Conservation (phyloP, 2,329 filamentous ascomycete genomes). For the Colletotrichum lupini region DNA sequence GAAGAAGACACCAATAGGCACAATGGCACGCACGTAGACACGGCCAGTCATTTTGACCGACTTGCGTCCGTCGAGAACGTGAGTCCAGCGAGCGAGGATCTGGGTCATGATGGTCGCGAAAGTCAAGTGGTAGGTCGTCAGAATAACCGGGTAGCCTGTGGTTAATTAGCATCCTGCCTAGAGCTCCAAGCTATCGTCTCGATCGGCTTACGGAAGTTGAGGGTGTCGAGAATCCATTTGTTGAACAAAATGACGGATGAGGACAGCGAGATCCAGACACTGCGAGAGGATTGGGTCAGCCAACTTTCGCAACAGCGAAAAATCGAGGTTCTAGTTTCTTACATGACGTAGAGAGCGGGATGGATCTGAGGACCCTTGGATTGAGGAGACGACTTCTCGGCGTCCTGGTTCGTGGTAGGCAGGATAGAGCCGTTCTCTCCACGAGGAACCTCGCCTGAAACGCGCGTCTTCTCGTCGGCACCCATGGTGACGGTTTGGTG, state of each 20-base stretch:
- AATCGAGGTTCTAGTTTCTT: conserved; percentile 45
- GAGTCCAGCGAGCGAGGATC: conserved; percentile 89
- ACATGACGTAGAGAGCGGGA: conserved; percentile 86
- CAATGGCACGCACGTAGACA: conserved; percentile 91
- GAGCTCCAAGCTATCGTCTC: background rate
- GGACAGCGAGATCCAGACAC: conserved; percentile 91
- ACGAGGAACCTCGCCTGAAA: conserved; percentile 81
- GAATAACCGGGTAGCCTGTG: conserved; percentile 77
- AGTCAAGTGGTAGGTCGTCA: conserved; percentile 94
- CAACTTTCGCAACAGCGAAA: background rate
- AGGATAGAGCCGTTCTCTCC: conserved; percentile 71
- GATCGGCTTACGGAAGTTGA: conserved; percentile 73
- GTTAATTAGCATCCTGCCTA: conserved; percentile 54
- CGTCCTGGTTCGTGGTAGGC: conserved; percentile 82
- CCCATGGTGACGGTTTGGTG: conserved; percentile 33
- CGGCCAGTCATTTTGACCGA: conserved; percentile 96
- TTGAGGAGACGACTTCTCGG: conserved; percentile 74
- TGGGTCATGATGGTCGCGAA: conserved; percentile 97
- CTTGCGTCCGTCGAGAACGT: conserved; percentile 91
- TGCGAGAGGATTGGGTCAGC: conserved; percentile 51
- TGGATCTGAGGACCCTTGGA: conserved; percentile 72
- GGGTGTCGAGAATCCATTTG: conserved; percentile 94
- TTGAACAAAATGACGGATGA: conserved; percentile 98
- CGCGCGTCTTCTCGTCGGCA: conserved; percentile 81
- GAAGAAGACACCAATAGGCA: conserved; percentile 96